Conservation (phyloP, 495 filamentous ascomycete genomes). For the Penicillium coprophilum region DNA sequence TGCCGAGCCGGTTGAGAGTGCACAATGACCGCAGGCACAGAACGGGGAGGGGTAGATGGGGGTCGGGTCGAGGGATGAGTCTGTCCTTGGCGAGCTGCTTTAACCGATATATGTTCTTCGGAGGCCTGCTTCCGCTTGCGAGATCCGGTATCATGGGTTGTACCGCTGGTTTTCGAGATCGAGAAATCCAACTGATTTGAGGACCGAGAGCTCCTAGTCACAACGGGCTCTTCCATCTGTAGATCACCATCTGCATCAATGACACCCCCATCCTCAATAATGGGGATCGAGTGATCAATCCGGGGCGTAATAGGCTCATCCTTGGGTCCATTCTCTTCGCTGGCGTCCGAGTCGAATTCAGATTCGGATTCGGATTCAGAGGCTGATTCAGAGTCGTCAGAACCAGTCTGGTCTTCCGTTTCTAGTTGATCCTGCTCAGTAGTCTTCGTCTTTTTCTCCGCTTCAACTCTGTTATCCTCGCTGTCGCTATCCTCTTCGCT, state of each 20-base stretch:
- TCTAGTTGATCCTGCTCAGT: neutral
- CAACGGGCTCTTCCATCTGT: neutral
- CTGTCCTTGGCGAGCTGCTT: conserved; percentile 30
- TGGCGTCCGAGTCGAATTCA: conserved; percentile 1
- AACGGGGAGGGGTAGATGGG: neutral
- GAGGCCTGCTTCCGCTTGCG: conserved; percentile 33
- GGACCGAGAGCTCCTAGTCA: neutral
- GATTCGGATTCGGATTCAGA: neutral
- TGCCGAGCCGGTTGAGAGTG: neutral
- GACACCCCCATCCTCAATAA: neutral
- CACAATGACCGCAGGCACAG: neutral
- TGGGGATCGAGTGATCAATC: neutral
- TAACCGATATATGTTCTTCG: conserved; percentile 22
- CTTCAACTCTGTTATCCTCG: conserved; percentile 6
- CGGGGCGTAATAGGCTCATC: neutral
- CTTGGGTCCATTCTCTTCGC: neutral
- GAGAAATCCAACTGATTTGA: neutral
- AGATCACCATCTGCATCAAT: conserved; percentile 4
- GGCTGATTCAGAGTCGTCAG: neutral
- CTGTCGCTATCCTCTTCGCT: conserved; percentile 8
- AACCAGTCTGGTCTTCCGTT: neutral
- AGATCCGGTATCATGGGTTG: neutral
- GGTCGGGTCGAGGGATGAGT: conserved; percentile 4
- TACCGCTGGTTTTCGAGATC: neutral
- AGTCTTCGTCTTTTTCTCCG: conserved; percentile 1